Evolutionary conservation across 2,329 filamentous ascomycete species (phyloP).

Genomic region (Aspergillus sclerotialis): DNA sequence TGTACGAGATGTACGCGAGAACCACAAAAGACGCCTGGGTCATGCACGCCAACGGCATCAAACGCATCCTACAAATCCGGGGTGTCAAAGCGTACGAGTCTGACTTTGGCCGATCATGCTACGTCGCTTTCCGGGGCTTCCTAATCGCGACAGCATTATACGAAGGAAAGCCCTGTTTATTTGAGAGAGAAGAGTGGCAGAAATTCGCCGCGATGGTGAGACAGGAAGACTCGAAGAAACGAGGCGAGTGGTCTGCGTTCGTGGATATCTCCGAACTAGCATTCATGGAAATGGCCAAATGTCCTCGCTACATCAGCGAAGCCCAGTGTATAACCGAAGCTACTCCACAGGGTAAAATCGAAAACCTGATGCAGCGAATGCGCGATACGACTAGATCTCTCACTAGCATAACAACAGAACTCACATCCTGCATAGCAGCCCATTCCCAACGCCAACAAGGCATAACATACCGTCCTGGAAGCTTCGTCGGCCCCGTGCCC

Average conservation of each 20-base stretch:
- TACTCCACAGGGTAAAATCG: constrained; percentile 1
- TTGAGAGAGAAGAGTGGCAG: constrained; percentile 28
- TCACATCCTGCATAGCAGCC: constrained; percentile 13
- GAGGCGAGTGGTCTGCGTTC: constrained; percentile 18
- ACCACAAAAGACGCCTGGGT: constrained; percentile 31
- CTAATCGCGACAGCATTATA: constrained; percentile 28
- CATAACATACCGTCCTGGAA: constrained; percentile 12
- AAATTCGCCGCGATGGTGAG: constrained; percentile 16
- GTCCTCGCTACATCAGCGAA: constrained; percentile 21
- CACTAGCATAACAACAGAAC: constrained; percentile 6
- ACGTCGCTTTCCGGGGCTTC: constrained; percentile 31
- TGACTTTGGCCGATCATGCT: constrained; percentile 29
- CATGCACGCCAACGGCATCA: constrained; percentile 29
- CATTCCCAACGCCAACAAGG: constrained; percentile 18
- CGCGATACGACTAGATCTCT: constrained; percentile 10
- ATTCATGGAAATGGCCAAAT: constrained; percentile 22
- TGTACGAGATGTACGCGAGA: constrained; percentile 35
- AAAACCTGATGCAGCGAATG: constrained; percentile 11
- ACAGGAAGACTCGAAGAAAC: constrained; percentile 16
- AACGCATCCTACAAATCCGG: constrained; percentile 27
- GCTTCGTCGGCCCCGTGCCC: constrained; percentile 18
- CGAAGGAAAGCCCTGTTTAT: constrained; percentile 27
- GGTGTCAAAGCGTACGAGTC: constrained; percentile 21
- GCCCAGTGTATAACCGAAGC: constrained; percentile 4
- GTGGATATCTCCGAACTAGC: constrained; percentile 15